Base-by-base conservation (phyloP, 768 basidiomycete genomes). In the Xerocomus spinulosus region DNA sequence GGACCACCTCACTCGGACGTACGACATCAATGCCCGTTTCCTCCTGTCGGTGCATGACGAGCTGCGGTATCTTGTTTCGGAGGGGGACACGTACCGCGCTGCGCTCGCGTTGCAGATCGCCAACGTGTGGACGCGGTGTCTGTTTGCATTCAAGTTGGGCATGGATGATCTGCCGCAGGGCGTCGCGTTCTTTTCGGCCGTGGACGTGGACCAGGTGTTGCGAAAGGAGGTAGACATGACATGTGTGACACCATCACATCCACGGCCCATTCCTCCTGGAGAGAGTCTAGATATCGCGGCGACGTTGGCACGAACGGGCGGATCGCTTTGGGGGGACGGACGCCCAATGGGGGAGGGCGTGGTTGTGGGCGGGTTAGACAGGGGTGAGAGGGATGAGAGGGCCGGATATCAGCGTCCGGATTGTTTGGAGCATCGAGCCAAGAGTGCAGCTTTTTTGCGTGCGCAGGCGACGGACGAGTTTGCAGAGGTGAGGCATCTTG, bases 21-120 rank as follows among this genome's bases (percentile, higher is more conserved):
- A 94, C 70, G 69, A 78, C 55, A 96, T 98, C 60, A 60, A 86
- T 10, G 94, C 94, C 2, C 80, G 96, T 7, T 99, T 95, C 67
- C 83, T 99, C 37, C 85, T 98, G 41, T 97, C 93, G 9, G 93
- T 97, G 2, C 96, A 98, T 67, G 95, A 98, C 65, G 95, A 99
- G 67, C 77, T 99, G 15, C 85, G 96, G 3, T 97, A 96, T 64
- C 78, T 99, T 5, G 92, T 95, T 42, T 77, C 75, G 36, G 93
- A 97, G 40, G 81, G 82, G 51, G 96, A 98, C 70, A 79, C 77
- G 57, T 92, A 93, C 68, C 87, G 94, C n/a, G 82, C 84, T 2
- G 87, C 92, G 2, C 76, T 97, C 9, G 96, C 95, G 0, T 66
- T 99, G 42, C 96, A 99, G 67, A 82, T 99, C 37, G 90, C 92